Conservation (phyloP, 2,329 filamentous ascomycete species). For the Fusarium vanettenii region DNA sequence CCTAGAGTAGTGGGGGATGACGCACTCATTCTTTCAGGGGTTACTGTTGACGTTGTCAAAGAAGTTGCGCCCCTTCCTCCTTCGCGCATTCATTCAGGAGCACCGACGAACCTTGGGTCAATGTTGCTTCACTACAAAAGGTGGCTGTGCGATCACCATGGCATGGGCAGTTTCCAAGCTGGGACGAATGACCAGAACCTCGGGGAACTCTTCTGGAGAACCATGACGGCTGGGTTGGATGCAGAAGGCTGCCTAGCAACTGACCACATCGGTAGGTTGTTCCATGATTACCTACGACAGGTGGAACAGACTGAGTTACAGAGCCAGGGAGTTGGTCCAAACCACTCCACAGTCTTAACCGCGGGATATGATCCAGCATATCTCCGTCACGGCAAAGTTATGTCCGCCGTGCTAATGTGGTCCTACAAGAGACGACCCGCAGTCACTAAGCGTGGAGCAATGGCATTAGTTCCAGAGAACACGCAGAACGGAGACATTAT, state of each 20-base stretch:
- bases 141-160: background rate
- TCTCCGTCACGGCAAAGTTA: background rate
- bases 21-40: background rate
- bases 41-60: background rate
- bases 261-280: background rate
- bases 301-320: background rate
- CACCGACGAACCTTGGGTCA: background rate
- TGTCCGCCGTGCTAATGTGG: background rate
- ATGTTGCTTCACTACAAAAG: background rate
- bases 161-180: background rate
- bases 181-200: background rate
- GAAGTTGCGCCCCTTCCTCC: background rate
- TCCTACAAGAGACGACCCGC: background rate
- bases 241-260: background rate
- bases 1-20: background rate
- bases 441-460: background rate
- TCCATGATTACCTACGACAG: background rate
- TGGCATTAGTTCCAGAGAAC: background rate
- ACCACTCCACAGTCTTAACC: background rate
- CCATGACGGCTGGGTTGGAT: background rate
- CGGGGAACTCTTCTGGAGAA: background rate
- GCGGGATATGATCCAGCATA: background rate
- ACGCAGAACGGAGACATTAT: background rate
- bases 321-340: background rate
- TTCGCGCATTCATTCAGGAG: background rate